Evolutionary conservation across 805 yeast species (phyloP).

Genomic region (Metschnikowia proteae): DNA sequence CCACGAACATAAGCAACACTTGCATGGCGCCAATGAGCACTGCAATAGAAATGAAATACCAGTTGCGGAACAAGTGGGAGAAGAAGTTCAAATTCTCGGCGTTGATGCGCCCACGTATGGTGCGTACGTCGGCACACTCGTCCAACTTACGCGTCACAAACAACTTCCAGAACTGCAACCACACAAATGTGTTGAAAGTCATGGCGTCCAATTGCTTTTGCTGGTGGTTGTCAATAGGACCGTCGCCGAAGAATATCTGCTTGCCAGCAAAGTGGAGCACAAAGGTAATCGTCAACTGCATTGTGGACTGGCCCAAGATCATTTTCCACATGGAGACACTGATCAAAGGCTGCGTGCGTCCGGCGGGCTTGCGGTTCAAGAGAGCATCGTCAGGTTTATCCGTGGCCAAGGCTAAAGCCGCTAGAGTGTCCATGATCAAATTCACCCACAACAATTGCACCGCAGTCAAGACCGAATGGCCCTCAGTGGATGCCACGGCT

Average conservation of each 20-base stretch:
- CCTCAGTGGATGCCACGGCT: conserved; percentile 79
- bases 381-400: conserved; percentile 89
- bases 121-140: conserved; percentile 68
- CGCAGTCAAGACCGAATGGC: conserved; percentile 87
- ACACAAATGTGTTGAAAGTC: conserved; percentile 94
- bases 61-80: conserved; percentile 75
- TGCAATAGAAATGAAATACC: conserved; percentile 73
- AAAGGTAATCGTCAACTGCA: conserved; percentile 79
- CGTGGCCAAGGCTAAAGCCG: conserved; percentile 95
- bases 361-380: conserved; percentile 77
- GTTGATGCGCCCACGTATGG: conserved; percentile 56
- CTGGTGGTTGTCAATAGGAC: conserved; percentile 39
- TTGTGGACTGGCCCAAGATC: conserved; percentile 82
- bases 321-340: conserved; percentile 96
- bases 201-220: conserved; percentile 66
- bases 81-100: conserved; percentile 73
- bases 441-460: conserved; percentile 98
- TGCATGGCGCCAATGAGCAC: conserved; percentile 78
- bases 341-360: conserved; percentile 74
- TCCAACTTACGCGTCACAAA: conserved; percentile 88
- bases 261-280: conserved; percentile 76
- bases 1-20: conserved; percentile 88
- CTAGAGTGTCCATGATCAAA: conserved; percentile 95
- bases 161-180: conserved; percentile 95
- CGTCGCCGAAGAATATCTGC: conserved; percentile 47